Base-by-base conservation (phyloP, 179 eudicot genomes). In the Pouteria campechiana region DNA sequence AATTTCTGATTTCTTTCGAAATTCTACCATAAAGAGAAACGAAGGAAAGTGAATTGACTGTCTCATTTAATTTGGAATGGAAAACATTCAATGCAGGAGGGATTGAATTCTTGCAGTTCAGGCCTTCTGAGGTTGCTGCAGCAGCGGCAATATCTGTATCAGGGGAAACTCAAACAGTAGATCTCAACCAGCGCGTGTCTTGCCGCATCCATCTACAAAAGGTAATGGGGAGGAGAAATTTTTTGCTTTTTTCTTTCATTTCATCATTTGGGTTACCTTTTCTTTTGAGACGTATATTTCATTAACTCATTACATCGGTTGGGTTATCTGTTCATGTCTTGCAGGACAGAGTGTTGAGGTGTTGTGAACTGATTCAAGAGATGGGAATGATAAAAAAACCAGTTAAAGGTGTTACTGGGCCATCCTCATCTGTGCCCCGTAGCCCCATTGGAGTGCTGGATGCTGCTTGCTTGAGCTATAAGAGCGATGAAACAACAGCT, bases 61-160 rank as follows among this genome's bases (percentile, higher is more conserved):
- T 18, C n/a, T n/a, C n/a, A n/a, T n/a, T n/a, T n/a, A n/a, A n/a
- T n/a, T n/a, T 46, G 47, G 15, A 10, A 30, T 38, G 46, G 46
- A 25, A 17, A 14, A 32, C 28, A 60, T 37, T 66, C 29, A 54
- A 59, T 79, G 68, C 63, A 81, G 93, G n/a, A n/a, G n/a, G 79
- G 15, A 81, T 78, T 64, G 93, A 81, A 32, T 76, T 69, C 57
- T 79, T 86, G 79, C 84, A 81, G 62, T 90, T 76, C 79, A 90
- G 46, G 77, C 78, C 95, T 25, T 86, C 94, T 56, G 94, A 86
- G 58, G 67, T 90, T 43, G 95, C 95, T 61, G 95, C 94, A 64
- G 93, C 90, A 67, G 95, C 86, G 66, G 80, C 94, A 32, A 53
- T 82, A 27, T 57, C 60, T 74, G 82, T 82, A 25, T 61, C 67